These are phyloP conservation scores for Dioscorea alata DNA, from an alignment of 106 monocot species.

Conservation along the genomic window DNA sequence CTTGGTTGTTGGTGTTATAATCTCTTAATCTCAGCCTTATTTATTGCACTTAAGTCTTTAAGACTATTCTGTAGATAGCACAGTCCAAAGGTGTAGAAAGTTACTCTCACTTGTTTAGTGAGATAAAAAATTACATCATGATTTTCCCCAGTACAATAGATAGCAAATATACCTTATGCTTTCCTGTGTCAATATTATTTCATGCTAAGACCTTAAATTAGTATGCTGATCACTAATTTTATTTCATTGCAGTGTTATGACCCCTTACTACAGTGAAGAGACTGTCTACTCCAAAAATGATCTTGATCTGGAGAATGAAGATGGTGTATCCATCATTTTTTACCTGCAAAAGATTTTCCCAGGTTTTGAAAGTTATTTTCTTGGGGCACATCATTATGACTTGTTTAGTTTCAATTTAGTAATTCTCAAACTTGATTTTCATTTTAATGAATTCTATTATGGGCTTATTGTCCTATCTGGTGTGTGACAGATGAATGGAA, in stretches of 20 bases:
- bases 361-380: slow-evolving; percentile 37
- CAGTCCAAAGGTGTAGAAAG: too few species aligned
- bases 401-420: not conserved
- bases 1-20: too few species aligned
- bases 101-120: too few species aligned
- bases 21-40: too few species aligned
- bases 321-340: slow-evolving; percentile 95
- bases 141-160: too few species aligned
- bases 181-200: too few species aligned
- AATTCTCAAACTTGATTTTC: too few species aligned
- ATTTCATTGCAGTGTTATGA: slow-evolving; percentile 71
- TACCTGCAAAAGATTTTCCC: slow-evolving; percentile 98
- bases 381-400: not conserved
- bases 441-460: not conserved
- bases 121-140: too few species aligned
- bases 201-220: too few species aligned
- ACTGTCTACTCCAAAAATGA: slow-evolving; percentile 91
- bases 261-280: slow-evolving; percentile 98
- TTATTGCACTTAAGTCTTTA: too few species aligned
- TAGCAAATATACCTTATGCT: too few species aligned
- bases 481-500: slow-evolving; percentile 87
- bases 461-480: not conserved
- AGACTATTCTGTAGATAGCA: too few species aligned
- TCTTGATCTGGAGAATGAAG: slow-evolving; percentile 99
- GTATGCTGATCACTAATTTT: not conserved